These are phyloP conservation scores for Kluyveromyces lactis DNA, from an alignment of 805 yeast genomes.

Conservation along the genomic window DNA sequence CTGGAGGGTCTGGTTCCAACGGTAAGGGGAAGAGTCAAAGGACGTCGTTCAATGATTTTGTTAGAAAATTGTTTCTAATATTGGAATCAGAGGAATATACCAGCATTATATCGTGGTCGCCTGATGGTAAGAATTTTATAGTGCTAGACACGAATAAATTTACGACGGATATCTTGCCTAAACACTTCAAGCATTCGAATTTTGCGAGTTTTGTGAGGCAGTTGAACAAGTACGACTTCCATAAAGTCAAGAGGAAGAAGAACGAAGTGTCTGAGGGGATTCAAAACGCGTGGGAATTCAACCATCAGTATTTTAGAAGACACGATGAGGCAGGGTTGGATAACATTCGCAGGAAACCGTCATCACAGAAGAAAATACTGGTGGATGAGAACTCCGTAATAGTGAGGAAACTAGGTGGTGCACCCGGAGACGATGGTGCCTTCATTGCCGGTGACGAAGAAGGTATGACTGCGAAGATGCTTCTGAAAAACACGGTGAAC, in stretches of 20 bases:
- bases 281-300: slow-evolving; percentile 73
- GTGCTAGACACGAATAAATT: slow-evolving; percentile 86
- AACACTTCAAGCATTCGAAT: slow-evolving; percentile 90
- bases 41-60: slow-evolving; percentile 65
- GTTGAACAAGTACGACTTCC: slow-evolving; percentile 93
- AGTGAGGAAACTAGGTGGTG: slow-evolving; percentile 14
- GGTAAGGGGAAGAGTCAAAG: slow-evolving; percentile 5
- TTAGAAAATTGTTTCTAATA: slow-evolving; percentile 73
- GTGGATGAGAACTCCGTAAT: slow-evolving; percentile 20
- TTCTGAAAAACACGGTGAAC: slow-evolving; percentile 19
- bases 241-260: slow-evolving; percentile 69
- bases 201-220: slow-evolving; percentile 94
- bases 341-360: slow-evolving; percentile 77
- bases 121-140: slow-evolving; percentile 76
- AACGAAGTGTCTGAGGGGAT: slow-evolving; percentile 42
- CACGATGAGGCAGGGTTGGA: slow-evolving; percentile 76
- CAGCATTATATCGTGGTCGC: slow-evolving; percentile 79
- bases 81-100: slow-evolving; percentile 72
- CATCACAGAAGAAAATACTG: slow-evolving; percentile 40
- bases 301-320: slow-evolving; percentile 77
- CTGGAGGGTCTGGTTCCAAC: neutral
- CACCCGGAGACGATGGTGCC: slow-evolving; percentile 18
- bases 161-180: slow-evolving; percentile 80
- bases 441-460: slow-evolving; percentile 9
- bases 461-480: slow-evolving; percentile 12